Evolutionary conservation across 2,329 filamentous ascomycete genomes (phyloP).

Genomic region (Leptographium galeiforme): DNA sequence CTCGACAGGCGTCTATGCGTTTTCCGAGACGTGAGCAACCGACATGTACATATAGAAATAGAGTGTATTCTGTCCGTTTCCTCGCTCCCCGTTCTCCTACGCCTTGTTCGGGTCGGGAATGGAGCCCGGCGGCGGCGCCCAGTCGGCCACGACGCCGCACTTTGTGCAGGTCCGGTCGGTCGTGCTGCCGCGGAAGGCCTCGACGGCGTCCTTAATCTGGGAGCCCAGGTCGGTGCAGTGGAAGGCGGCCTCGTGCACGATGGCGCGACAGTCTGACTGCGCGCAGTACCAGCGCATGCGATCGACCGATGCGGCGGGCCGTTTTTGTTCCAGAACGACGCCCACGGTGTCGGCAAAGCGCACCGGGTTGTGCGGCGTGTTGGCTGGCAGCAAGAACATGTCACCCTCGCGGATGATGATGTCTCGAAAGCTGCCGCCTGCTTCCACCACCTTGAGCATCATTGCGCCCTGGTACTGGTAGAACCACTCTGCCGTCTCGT

Average conservation of each 20-base stretch:
- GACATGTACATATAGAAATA: too few species aligned
- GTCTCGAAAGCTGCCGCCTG: conserved; percentile 54
- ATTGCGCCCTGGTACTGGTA: conserved; percentile 91
- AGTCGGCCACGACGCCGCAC: conserved; percentile 53
- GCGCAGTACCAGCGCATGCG: conserved; percentile 70
- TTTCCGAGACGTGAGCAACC: conserved; percentile 48
- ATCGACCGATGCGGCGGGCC: conserved; percentile 59
- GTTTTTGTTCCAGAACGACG: conserved; percentile 75
- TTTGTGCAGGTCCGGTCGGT: conserved; percentile 59
- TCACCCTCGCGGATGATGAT: conserved; percentile 85
- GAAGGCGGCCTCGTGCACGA: conserved; percentile 79
- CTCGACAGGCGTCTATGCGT: conserved; percentile 63
- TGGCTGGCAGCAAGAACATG: conserved; percentile 84
- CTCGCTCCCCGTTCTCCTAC: background rate
- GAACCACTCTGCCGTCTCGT: conserved; percentile 93
- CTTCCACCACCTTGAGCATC: conserved; percentile 82
- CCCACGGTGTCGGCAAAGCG: conserved; percentile 91
- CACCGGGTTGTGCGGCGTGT: conserved; percentile 92
- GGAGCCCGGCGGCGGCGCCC: conserved; percentile 46
- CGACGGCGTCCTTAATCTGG: conserved; percentile 86
- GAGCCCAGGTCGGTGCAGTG: conserved; percentile 82
- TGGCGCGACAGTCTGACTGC: conserved; percentile 38
- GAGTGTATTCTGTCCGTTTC: too few species aligned
- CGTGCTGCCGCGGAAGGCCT: conserved; percentile 58
- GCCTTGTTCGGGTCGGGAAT: conserved; percentile 43